Evolutionary conservation across 2,329 filamentous ascomycete genomes (phyloP), one percentile per base, ranked within the genome.

Genomic region (Chaetomium olivaceum): DNA sequence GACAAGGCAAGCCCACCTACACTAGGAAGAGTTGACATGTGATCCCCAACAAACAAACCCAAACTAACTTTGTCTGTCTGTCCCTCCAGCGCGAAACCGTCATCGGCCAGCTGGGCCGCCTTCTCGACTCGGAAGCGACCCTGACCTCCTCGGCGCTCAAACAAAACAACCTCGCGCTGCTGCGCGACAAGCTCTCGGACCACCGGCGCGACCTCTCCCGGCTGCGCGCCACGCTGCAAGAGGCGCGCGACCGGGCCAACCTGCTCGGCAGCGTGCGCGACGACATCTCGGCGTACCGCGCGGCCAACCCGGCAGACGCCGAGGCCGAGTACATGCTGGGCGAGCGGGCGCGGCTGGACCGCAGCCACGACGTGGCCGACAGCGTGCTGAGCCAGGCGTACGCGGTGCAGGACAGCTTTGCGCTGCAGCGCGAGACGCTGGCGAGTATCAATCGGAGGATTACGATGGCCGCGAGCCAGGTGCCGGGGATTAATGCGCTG

Each of bases 291-390:
- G 89, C 92, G 62, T 97, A 97, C 80, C 91, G 91, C 62, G 87
- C 89, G 58, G 87, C 87, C 64, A 95, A 96, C 76, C 91, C 92
- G 9, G 91, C 87, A 71, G 88, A 88, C 2, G 91, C 89, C 62
- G 95, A 98, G 80, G 92, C 92, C 56, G 94, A 99, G 67, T 99
- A 98, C 81, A 97, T 99, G 93, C 85, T 99, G 31, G 90, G 91
- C 73, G 95, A 99, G 83, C 86, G 95, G 60, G 82, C 83, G 68
- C 87, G 91, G 69, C 87, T 99, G 74, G 95, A 99, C 75, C 90
- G 92, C 76, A 96, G 91, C 74, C 91, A 98, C 78, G 90, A 87
- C 71, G 89, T 96, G 82, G 90, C 92, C 57, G 95, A 99, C 77
- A 91, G 87, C 68, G 93, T 99, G 39, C 83, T 99, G 66, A 93